Evolutionary conservation across 179 eudicot genomes (phyloP).

Genomic region (Gypsophila paniculata): DNA sequence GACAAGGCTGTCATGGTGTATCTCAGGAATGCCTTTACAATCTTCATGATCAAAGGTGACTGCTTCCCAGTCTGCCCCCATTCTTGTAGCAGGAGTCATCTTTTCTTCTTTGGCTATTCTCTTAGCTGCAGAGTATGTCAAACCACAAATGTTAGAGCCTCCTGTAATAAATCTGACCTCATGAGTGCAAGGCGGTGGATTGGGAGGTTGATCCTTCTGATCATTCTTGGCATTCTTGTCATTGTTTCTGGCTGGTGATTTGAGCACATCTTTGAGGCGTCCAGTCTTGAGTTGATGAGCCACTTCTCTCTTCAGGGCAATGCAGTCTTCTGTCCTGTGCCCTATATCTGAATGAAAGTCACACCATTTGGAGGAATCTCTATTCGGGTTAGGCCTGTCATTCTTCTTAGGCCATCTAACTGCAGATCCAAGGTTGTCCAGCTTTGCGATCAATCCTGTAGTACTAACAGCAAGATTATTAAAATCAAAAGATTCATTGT

Average conservation of each 20-base stretch:
- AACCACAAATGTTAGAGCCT: background rate
- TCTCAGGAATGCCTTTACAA: background rate
- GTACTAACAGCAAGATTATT: background rate
- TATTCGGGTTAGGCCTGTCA: background rate
- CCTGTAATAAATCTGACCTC: background rate
- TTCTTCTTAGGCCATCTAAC: background rate
- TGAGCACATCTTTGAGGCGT: background rate
- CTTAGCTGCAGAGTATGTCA: constrained; percentile 1
- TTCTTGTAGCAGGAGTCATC: too few relatives aligned
- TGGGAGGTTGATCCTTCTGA: background rate
- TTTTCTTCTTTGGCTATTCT: background rate
- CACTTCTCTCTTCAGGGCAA: background rate
- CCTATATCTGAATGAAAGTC: background rate
- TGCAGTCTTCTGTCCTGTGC: background rate
- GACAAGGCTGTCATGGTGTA: constrained; percentile 17
- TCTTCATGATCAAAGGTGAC: background rate
- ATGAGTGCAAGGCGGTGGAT: background rate
- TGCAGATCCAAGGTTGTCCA: background rate
- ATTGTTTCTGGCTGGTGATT: background rate
- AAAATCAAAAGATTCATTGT: background rate
- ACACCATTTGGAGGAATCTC: background rate
- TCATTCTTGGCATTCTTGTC: background rate
- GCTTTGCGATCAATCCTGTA: background rate
- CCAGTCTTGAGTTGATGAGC: background rate
- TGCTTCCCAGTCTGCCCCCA: too few relatives aligned